Percentiles rank a stretch among this genome's conserved stretches.
These are phyloP conservation scores for Aureobasidium sp. DNA, from an alignment of 2,329 filamentous ascomycete species.

Conservation along the genomic window DNA sequence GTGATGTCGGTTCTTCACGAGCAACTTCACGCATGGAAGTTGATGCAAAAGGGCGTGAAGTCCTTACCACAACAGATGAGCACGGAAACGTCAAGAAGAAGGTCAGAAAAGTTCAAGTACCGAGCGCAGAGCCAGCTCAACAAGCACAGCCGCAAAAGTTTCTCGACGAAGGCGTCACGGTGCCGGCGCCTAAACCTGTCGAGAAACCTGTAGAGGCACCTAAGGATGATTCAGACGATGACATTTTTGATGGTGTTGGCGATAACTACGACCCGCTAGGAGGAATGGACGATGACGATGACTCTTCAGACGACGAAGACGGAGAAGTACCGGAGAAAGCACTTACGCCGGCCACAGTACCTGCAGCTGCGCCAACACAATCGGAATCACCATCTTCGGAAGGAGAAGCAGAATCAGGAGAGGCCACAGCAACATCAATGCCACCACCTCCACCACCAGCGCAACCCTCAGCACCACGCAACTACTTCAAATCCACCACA, in stretches of 20 bases:
- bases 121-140: conserved; percentile 22
- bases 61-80: conserved; percentile 52
- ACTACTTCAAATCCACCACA: conserved; percentile 32
- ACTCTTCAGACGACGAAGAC: conserved; percentile 21
- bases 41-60: conserved; percentile 47
- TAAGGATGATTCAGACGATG: conserved; percentile 39
- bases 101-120: conserved; percentile 44
- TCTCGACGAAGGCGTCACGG: conserved; percentile 27
- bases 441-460: conserved; percentile 14
- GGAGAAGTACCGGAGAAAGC: neutral
- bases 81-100: conserved; percentile 57
- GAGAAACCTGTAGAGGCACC: conserved; percentile 20
- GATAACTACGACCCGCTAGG: conserved; percentile 55
- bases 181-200: conserved; percentile 39
- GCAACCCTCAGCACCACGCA: conserved; percentile 21
- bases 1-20: conserved; percentile 37
- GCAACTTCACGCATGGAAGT: conserved; percentile 22
- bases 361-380: neutral
- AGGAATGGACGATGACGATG: conserved; percentile 42
- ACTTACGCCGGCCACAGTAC: neutral
- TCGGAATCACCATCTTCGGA: neutral
- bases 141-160: conserved; percentile 22
- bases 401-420: neutral
- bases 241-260: conserved; percentile 57
- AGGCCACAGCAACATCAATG: neutral